A percentile compares a stretch with the other conserved stretches of the same genome.
phyloP scores from a whole-genome alignment of 2,329 filamentous ascomycete genomes.

The Cladosporium cucumerinum region DNA sequence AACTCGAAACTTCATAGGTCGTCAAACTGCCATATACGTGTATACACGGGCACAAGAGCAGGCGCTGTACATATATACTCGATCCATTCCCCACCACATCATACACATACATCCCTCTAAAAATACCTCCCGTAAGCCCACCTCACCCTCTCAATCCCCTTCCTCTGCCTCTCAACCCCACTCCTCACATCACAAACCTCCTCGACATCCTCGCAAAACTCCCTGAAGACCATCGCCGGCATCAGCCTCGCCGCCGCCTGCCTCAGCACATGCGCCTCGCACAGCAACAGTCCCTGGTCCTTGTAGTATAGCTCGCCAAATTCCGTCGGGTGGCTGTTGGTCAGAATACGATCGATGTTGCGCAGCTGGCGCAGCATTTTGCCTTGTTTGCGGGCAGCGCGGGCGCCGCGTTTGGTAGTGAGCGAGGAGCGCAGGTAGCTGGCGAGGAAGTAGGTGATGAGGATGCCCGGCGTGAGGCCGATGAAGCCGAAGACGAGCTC shows the following conservation, averaged over 20 bases:
- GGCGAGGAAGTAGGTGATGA: slow-evolving; percentile 73
- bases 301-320: slow-evolving; percentile 81
- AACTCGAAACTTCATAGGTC: neutral
- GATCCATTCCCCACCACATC: too few relatives aligned
- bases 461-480: slow-evolving; percentile 85
- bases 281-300: slow-evolving; percentile 84
- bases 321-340: slow-evolving; percentile 55
- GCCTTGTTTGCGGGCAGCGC: slow-evolving; percentile 62
- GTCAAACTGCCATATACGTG: neutral
- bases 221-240: slow-evolving; percentile 70
- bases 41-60: neutral
- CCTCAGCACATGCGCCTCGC: slow-evolving; percentile 81
- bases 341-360: slow-evolving; percentile 73
- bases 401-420: slow-evolving; percentile 66
- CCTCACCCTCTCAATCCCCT: slow-evolving; percentile 75
- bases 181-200: slow-evolving; percentile 78
- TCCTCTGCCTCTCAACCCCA: slow-evolving; percentile 73
- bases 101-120: neutral
- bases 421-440: slow-evolving; percentile 70
- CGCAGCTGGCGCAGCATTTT: slow-evolving; percentile 74
- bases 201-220: slow-evolving; percentile 84
- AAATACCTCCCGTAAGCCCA: slow-evolving; percentile 86
- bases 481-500: slow-evolving; percentile 98
- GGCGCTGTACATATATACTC: too few relatives aligned
- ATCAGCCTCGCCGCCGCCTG: slow-evolving; percentile 65